Conservation (phyloP, 2,329 filamentous ascomycete species). For the Penicillium sp. region DNA sequence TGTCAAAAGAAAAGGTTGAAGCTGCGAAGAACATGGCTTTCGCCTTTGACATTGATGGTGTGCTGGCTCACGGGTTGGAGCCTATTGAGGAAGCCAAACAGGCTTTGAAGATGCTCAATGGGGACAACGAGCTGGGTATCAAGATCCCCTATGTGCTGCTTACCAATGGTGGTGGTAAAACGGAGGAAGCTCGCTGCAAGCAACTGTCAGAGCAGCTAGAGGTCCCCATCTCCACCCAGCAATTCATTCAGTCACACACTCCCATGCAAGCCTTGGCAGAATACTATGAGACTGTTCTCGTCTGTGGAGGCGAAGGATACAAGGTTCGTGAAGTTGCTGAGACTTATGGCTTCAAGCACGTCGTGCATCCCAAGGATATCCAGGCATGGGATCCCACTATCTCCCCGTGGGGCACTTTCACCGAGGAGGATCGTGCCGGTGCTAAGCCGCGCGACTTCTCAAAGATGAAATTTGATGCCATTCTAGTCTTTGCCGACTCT, state of each 20-base stretch:
- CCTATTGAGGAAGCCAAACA: slow-evolving; percentile 66
- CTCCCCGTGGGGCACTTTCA: slow-evolving; percentile 67
- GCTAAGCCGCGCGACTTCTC: slow-evolving; percentile 70
- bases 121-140: slow-evolving; percentile 73
- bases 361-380: slow-evolving; percentile 71
- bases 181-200: slow-evolving; percentile 61
- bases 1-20: slow-evolving; percentile 63
- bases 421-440: slow-evolving; percentile 63
- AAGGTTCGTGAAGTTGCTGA: slow-evolving; percentile 71
- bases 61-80: slow-evolving; percentile 70
- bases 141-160: slow-evolving; percentile 74
- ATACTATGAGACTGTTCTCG: slow-evolving; percentile 74
- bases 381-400: slow-evolving; percentile 67
- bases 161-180: slow-evolving; percentile 72
- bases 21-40: slow-evolving; percentile 78
- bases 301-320: slow-evolving; percentile 73
- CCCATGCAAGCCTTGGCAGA: slow-evolving; percentile 73
- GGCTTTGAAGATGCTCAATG: slow-evolving; percentile 68
- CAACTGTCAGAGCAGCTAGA: slow-evolving; percentile 67
- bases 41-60: slow-evolving; percentile 68
- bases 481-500: slow-evolving; percentile 72
- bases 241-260: slow-evolving; percentile 76
- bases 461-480: slow-evolving; percentile 69
- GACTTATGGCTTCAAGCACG: slow-evolving; percentile 70
- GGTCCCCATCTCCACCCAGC: slow-evolving; percentile 64